These are phyloP conservation scores for Tolypocladium tropicale DNA, from an alignment of 2,329 filamentous ascomycete species.

Conservation along the genomic window DNA sequence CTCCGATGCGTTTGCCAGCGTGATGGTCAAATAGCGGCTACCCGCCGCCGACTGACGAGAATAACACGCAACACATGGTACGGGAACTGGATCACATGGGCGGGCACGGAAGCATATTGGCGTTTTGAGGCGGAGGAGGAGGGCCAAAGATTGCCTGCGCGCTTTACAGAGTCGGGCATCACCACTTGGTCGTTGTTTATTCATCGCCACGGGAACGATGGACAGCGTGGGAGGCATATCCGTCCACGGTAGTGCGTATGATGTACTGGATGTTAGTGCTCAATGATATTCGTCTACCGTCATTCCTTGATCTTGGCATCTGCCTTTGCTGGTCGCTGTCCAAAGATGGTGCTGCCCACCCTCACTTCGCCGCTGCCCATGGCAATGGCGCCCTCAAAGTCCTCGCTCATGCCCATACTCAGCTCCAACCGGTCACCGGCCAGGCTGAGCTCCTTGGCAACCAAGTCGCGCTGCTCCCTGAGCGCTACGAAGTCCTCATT, in stretches of 20 bases:
- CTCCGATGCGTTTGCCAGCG: constrained; percentile 43
- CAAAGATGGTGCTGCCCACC: constrained; percentile 91
- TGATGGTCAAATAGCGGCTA: constrained; percentile 34
- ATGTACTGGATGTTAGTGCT: not conserved
- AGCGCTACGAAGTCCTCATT: constrained; percentile 82
- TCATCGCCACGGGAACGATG: not conserved
- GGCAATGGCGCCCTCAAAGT: constrained; percentile 80
- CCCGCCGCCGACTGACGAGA: not conserved
- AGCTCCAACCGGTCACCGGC: constrained; percentile 58
- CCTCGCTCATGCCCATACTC: constrained; percentile 98
- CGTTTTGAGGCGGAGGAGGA: constrained; percentile 11
- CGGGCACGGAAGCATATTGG: constrained; percentile 27
- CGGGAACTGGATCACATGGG: constrained; percentile 33
- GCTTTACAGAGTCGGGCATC: not conserved
- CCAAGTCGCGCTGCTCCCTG: constrained; percentile 57
- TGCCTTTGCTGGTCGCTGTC: constrained; percentile 65
- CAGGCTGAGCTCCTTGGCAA: constrained; percentile 41
- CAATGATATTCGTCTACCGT: not conserved
- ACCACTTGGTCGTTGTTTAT: not conserved
- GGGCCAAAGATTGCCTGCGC: not conserved
- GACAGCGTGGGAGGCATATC: not conserved
- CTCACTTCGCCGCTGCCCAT: constrained; percentile 84
- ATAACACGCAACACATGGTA: not conserved
- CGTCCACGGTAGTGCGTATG: not conserved
- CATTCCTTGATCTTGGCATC: constrained; percentile 60